phyloP scores from a whole-genome alignment of 805 yeast species.

The Kuraishia borneana region DNA sequence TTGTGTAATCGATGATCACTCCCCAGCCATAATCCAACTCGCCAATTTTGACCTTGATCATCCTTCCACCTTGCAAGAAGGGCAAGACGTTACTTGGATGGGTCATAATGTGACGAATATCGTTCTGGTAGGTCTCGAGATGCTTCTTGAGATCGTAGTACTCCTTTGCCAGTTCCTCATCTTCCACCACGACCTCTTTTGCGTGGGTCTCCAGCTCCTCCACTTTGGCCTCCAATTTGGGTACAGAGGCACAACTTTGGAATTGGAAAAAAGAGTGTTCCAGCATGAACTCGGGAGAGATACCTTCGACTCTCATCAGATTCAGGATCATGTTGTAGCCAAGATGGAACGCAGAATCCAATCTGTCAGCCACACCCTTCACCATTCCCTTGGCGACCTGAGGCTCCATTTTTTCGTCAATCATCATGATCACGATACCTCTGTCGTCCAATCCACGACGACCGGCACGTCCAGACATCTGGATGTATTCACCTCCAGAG shows the following conservation, averaged over 20 bases:
- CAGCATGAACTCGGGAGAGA: conserved; percentile 95
- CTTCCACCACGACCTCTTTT: conserved; percentile 48
- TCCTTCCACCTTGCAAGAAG: conserved; percentile 83
- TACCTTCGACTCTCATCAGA: conserved; percentile 94
- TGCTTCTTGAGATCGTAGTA: conserved; percentile 76
- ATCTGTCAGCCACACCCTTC: conserved; percentile 95
- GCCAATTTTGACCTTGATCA: conserved; percentile 55
- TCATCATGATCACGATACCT: conserved; percentile 98
- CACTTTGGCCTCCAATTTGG: conserved; percentile 62
- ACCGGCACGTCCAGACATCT: conserved; percentile 99
- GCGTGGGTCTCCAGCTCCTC: conserved; percentile 39
- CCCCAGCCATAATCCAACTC: conserved; percentile 91
- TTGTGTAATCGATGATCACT: conserved; percentile 65
- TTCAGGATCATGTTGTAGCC: conserved; percentile 97
- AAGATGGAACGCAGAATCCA: conserved; percentile 94
- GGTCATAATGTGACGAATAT: conserved; percentile 70
- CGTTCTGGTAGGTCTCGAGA: conserved; percentile 57
- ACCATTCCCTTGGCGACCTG: conserved; percentile 99
- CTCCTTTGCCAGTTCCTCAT: conserved; percentile 64
- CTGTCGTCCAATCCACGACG: conserved; percentile 90
- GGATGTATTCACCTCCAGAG: conserved; percentile 98
- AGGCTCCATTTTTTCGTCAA: conserved; percentile 99
- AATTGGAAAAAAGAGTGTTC: conserved; percentile 92
- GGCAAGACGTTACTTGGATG: conserved; percentile 85
- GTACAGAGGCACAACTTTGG: conserved; percentile 87